Conservation (phyloP, 306 rosid genomes). For the Urtica urens region DNA sequence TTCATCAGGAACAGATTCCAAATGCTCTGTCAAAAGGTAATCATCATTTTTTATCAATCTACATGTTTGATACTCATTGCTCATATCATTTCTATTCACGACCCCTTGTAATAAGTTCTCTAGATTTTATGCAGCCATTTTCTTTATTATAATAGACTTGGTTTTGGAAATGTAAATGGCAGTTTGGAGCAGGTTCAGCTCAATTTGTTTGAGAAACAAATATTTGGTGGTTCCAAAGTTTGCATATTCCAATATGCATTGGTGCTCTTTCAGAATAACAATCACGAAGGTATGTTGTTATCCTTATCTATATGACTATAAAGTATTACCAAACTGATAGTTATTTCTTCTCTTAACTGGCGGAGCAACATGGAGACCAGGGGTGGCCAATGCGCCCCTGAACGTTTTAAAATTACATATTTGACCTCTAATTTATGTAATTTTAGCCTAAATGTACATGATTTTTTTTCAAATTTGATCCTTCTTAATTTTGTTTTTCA, state of each 20-base stretch:
- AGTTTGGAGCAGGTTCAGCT: slow-evolving; percentile 99
- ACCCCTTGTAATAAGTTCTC: slow-evolving; percentile 1
- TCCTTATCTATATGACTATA: too few relatives aligned
- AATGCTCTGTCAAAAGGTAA: slow-evolving; percentile 60
- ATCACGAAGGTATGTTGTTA: slow-evolving; percentile 51
- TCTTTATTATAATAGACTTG: slow-evolving; percentile 44
- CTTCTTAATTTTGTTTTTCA: too few relatives aligned
- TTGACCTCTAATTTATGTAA: too few relatives aligned
- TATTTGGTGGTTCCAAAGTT: slow-evolving; percentile 65
- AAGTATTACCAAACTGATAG: too few relatives aligned
- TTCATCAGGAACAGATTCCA: slow-evolving; percentile 28
- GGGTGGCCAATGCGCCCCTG: too few relatives aligned
- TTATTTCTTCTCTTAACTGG: too few relatives aligned
- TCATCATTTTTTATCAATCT: slow-evolving; percentile 1
- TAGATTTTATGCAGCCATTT: slow-evolving; percentile 5
- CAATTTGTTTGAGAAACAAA: slow-evolving; percentile 61
- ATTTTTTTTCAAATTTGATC: too few relatives aligned
- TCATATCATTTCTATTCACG: neutral
- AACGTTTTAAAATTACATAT: too few relatives aligned
- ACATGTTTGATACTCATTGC: neutral
- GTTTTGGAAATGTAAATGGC: slow-evolving; percentile 91
- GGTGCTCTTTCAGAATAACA: slow-evolving; percentile 47
- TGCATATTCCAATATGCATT: slow-evolving; percentile 79
- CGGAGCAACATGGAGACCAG: too few relatives aligned
- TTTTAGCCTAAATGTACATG: too few relatives aligned